phyloP scores from a whole-genome alignment of 2,329 filamentous ascomycete genomes.

The Fusarium nelsonii region DNA sequence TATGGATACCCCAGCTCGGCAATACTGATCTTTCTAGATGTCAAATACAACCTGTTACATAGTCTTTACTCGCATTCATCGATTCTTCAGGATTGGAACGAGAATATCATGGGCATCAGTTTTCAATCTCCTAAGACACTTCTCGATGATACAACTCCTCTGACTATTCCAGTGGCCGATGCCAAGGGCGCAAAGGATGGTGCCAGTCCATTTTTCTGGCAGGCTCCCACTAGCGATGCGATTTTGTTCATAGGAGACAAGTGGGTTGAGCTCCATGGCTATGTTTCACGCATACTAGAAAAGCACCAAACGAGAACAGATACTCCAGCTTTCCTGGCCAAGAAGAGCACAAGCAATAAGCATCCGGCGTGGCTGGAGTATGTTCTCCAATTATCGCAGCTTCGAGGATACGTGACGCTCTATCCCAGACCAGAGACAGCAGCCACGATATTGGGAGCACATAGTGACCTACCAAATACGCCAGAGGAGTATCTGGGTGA shows the following conservation, averaged over 20 bases:
- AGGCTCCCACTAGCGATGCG: conserved; percentile 85
- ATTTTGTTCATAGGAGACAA: conserved; percentile 85
- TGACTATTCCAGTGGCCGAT: conserved; percentile 59
- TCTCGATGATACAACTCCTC: conserved; percentile 70
- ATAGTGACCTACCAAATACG: conserved; percentile 77
- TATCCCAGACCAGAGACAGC: conserved; percentile 75
- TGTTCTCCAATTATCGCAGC: conserved; percentile 79
- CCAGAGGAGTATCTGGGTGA: conserved; percentile 75
- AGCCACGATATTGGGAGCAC: conserved; percentile 75
- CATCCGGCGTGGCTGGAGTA: conserved; percentile 85
- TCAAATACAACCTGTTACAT: conserved; percentile 82
- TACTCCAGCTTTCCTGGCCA: conserved; percentile 56
- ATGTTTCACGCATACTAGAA: conserved; percentile 74
- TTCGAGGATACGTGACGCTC: conserved; percentile 81
- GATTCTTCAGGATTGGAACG: conserved; percentile 59
- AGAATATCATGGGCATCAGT: conserved; percentile 80
- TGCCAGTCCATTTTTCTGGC: conserved; percentile 80
- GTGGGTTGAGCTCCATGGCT: conserved; percentile 88
- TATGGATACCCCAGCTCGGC: not conserved
- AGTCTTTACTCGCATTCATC: conserved; percentile 75
- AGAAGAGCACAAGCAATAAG: conserved; percentile 73
- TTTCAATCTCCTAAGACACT: conserved; percentile 77
- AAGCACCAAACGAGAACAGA: conserved; percentile 53
- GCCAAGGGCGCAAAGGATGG: conserved; percentile 36
- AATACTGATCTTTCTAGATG: conserved; percentile 59